These are phyloP conservation scores for Talinum fruticosum DNA, from an alignment of 148 eudicot species.

Conservation along the genomic window DNA sequence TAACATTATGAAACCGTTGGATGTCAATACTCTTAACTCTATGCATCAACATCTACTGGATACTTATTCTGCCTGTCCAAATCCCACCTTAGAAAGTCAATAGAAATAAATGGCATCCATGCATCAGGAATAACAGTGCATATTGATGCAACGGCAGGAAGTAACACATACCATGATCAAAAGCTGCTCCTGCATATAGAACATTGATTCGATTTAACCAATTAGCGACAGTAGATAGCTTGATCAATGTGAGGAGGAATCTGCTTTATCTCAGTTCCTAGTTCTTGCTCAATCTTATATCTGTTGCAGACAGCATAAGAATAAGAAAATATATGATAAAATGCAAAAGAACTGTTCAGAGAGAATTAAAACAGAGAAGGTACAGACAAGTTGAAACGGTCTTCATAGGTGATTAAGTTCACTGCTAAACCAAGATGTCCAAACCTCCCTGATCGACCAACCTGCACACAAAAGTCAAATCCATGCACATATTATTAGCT, in stretches of 20 bases:
- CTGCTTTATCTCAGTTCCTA: constrained; percentile 88
- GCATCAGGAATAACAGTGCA: background rate
- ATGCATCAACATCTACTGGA: no score
- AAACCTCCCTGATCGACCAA: constrained; percentile 93
- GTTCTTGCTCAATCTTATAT: constrained; percentile 89
- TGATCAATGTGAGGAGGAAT: constrained; percentile 84
- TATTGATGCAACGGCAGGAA: background rate
- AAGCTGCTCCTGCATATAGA: background rate
- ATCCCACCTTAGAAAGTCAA: background rate
- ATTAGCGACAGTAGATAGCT: constrained; percentile 66
- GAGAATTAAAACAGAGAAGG: background rate
- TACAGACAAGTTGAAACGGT: constrained; percentile 82
- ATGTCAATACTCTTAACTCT: no score
- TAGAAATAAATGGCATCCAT: background rate
- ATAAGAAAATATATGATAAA: background rate
- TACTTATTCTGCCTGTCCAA: background rate
- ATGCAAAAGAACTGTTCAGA: background rate
- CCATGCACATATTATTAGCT: background rate
- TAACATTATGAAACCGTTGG: no score
- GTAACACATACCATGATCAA: background rate
- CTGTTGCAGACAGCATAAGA: constrained; percentile 36
- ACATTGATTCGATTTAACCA: background rate
- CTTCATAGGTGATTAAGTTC: constrained; percentile 84
- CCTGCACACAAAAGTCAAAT: constrained; percentile 33
- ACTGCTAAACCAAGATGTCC: constrained; percentile 95